Percentiles rank a stretch among this genome's conserved stretches.
Evolutionary conservation across 2,329 filamentous ascomycete genomes (phyloP).

Genomic region (Fusarium incarnatum): DNA sequence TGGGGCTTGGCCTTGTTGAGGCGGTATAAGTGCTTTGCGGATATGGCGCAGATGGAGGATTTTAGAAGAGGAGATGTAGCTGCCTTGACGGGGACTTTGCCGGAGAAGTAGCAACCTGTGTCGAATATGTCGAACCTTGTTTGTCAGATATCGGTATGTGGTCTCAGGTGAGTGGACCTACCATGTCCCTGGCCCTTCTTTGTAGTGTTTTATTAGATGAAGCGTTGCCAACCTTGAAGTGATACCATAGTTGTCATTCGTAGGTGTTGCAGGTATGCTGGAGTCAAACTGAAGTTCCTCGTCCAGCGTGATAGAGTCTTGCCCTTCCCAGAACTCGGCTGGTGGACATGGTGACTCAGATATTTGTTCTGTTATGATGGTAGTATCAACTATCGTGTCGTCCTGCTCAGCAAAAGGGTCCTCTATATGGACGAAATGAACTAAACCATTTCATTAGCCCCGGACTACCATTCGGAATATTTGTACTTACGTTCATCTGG

Average conservation of each 20-base stretch:
- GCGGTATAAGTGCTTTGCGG: conserved; percentile 36
- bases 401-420: conserved; percentile 8
- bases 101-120: conserved; percentile 41
- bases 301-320: not conserved
- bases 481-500: conserved; percentile 26
- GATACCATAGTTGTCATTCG: not conserved
- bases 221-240: conserved; percentile 12
- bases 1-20: not conserved
- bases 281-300: rapidly evolving
- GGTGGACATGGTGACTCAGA: not conserved
- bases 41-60: conserved; percentile 39
- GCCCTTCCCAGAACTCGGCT: not conserved
- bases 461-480: rapidly evolving
- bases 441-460: not conserved
- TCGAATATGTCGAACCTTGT: conserved; percentile 42
- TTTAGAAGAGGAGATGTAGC: conserved; percentile 29
- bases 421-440: conserved; percentile 32
- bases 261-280: rapidly evolving
- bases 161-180: not conserved
- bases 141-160: not conserved
- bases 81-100: conserved; percentile 42
- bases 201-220: conserved; percentile 34
- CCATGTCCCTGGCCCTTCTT: conserved; percentile 40
- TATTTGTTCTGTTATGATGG: not conserved
- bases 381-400: rapidly evolving